Base-by-base conservation (phyloP, 805 yeast genomes). In the Candida ponderosae region DNA sequence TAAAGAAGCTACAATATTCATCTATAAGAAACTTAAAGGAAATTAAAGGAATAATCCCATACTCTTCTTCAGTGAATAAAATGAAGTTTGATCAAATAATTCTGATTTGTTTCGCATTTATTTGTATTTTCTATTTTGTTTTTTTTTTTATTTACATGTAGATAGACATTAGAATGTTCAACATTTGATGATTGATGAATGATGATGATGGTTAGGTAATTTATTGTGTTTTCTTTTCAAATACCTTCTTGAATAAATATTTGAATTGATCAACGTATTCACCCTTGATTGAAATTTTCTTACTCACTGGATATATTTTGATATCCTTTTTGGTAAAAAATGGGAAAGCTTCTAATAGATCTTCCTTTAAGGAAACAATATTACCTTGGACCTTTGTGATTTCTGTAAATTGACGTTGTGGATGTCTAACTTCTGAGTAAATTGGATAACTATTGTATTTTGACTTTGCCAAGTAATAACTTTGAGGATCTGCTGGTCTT, bases 401-500 rank as follows among this genome's bases (percentile, higher is more conserved):
- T 52, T 85, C 88, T 0, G 96, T 87, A 49, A 73, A 72, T n/a
- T 68, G 61, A 13, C 66, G 65, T 42, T 76, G 79, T 18, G 78
- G 74, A 42, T 76, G 74, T 54, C 78, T 84, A 43, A 68, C 58
- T 43, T 82, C 86, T 37, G 72, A 66, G 61, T 87, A 87, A 2
- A 87, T 83, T n/a, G 96, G 96, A 54, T 88, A 66, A 53, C 81
- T 77, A 5, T 90, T 87, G 33, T 63, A 66, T 14, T 70, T 59
- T 7, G 85, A 68, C 55, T 81, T 76, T 31, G 50, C 53, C 11
- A 65, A 46, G 39, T 46, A 56, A 45, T 65, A 65, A 3, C 51
- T 48, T 4, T 52, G 53, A 32, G 48, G 48, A 7, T 57, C 62
- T 39, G 56, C 55, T 14, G 46, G 14, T 30, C 31, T 39, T 9